These are phyloP conservation scores for Pugionium cornutum DNA, from an alignment of 345 rosid species.

Conservation along the genomic window DNA sequence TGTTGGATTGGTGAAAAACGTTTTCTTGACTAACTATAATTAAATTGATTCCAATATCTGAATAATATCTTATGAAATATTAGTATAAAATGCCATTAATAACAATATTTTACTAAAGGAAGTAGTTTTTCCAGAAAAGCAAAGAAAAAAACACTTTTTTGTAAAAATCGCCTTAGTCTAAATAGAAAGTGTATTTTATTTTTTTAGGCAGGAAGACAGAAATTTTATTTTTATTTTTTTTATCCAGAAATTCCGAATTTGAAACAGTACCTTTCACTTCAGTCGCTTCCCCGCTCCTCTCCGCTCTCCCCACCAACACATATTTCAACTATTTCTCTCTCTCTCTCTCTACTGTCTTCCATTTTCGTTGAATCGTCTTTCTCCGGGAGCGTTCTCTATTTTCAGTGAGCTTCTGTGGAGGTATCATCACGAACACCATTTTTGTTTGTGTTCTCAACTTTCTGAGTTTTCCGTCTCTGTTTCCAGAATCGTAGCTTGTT, in stretches of 20 bases:
- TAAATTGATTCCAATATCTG: background rate
- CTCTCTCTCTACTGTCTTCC: constrained; percentile 30
- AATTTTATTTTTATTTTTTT: background rate
- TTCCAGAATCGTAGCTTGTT: constrained; percentile 18
- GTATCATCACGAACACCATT: constrained; percentile 38
- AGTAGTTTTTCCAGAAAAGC: background rate
- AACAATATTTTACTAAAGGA: too few relatives aligned
- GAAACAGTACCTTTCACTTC: constrained; percentile 64
- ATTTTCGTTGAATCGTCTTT: constrained; percentile 27
- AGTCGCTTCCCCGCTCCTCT: constrained; percentile 48
- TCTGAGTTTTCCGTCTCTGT: background rate
- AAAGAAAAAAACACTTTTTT: constrained; percentile 3
- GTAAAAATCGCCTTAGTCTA: background rate
- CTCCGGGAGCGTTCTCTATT: constrained; percentile 15
- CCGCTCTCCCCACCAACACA: constrained; percentile 39
- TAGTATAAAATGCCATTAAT: background rate
- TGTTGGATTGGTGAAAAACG: background rate
- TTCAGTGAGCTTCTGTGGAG: constrained; percentile 32
- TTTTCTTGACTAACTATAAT: background rate
- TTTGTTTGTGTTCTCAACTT: background rate
- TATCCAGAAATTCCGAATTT: constrained; percentile 27
- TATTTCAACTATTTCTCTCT: constrained; percentile 24
- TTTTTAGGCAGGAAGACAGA: background rate
- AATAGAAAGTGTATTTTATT: constrained; percentile 14
- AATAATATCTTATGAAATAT: background rate